A percentile compares a stretch with the other conserved stretches of the same genome.
phyloP scores from a whole-genome alignment of 805 yeast genomes.

The Vanderwaltozyma polyspora region DNA sequence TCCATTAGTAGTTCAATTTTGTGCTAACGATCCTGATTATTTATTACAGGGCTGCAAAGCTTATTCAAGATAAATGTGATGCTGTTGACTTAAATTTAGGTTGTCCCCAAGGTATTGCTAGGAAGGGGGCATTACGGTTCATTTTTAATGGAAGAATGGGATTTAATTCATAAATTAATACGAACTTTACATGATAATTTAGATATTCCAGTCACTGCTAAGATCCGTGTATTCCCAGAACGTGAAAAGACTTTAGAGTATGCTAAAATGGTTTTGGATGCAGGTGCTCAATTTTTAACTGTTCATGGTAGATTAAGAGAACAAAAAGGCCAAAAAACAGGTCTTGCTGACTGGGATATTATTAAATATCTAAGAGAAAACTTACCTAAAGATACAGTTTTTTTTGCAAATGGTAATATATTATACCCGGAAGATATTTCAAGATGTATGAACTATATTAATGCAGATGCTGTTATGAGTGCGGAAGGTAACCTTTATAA shows the following conservation, averaged over 20 bases:
- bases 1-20: conserved; percentile 87
- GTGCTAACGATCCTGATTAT: conserved; percentile 90
- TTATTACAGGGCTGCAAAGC: conserved; percentile 69
- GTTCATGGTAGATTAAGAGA: conserved; percentile 95
- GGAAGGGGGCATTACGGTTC: conserved; percentile 92
- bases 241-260: conserved; percentile 73
- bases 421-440: conserved; percentile 75
- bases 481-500: conserved; percentile 93
- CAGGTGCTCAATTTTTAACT: conserved; percentile 93
- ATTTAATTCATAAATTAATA: conserved; percentile 59
- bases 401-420: conserved; percentile 92
- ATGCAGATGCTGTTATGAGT: conserved; percentile 89
- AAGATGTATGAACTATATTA: conserved; percentile 51
- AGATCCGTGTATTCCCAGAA: conserved; percentile 81
- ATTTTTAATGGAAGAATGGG: conserved; percentile 96
- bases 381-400: conserved; percentile 67
- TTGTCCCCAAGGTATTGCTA: conserved; percentile 97
- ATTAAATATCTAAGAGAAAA: conserved; percentile 67
- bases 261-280: conserved; percentile 77
- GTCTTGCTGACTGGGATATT: conserved; percentile 86
- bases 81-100: conserved; percentile 95
- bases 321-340: conserved; percentile 95
- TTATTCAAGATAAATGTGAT: conserved; percentile 76
- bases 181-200: conserved; percentile 62
- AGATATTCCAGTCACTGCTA: conserved; percentile 86